Evolutionary conservation across 345 rosid genomes (phyloP), one percentile per base, ranked within the genome.

Genomic region (Citrus unshiu): DNA sequence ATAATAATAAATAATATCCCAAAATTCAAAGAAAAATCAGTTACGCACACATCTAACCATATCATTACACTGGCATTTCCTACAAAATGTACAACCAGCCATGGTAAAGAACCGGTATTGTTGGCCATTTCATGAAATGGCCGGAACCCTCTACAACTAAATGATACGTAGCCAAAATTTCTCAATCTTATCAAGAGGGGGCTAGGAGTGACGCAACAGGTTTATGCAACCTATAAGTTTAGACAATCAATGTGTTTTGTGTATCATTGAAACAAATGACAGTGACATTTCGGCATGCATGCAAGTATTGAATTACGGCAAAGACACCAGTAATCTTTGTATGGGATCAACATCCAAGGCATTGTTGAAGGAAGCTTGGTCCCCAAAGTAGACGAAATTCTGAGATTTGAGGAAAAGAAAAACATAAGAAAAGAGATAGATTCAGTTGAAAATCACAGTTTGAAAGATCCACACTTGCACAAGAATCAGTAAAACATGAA

Each of bases 281-380:
- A 70, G 56, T 73, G 60, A 57, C 69, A 66, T 9, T 79, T 67
- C 46, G 35, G 62, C 49, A 70, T 49, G 67, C 91, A 89, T 25
- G 89, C 84, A 76, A 88, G 83, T 76, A 94, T 83, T 6, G 93
- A 85, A 46, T 75, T 63, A 56, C 69, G 82, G 84, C 97, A 93
- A 46, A 88, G 78, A 71, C 59, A 73, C 97, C 98, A 94, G 75
- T 94, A 93, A 74, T 87, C 89, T 79, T 80, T 86, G 80, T 39
- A 78, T 6, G 97, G 91, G 67, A 94, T 79, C 72, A 37, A 77
- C 84, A 89, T 84, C 96, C 96, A 94, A 61, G 93, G 93, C 84
- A 89, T 79, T 21, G 84, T 87, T 62, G 96, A 77, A 64, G 92
- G 91, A 46, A 85, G 84, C 59, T 77, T 78, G 58, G 86, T 78